A percentile compares a stretch with the other conserved stretches of the same genome.
Conservation (phyloP, 2,329 filamentous ascomycete genomes). For the Myriangium duriaei region DNA sequence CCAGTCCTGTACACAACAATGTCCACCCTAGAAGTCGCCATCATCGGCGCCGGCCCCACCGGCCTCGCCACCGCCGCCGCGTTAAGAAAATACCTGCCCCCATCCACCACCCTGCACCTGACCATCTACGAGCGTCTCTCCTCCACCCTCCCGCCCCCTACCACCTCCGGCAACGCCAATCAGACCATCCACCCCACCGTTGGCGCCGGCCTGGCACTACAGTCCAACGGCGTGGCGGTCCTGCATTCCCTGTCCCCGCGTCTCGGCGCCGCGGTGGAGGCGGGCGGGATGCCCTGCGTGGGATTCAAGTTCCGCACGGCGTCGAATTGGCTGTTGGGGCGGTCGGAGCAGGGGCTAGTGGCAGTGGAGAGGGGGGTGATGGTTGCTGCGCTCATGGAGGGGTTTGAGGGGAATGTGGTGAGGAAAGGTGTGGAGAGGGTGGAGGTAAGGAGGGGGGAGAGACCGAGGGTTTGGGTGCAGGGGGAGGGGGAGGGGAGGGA, state of each 20-base stretch:
- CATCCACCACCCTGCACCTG: conserved; percentile 1
- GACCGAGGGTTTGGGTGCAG: conserved; percentile 19
- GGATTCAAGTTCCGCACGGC: conserved; percentile 6
- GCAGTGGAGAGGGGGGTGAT: conserved; percentile 19
- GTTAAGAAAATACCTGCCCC: conserved; percentile 22
- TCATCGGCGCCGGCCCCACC: conserved; percentile 36
- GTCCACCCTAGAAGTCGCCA: conserved; percentile 26
- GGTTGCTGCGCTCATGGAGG: conserved; percentile 36
- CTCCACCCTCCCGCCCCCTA: neutral
- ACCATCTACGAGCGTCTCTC: conserved; percentile 38
- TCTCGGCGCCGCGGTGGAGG: conserved; percentile 4
- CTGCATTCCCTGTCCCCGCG: conserved; percentile 1
- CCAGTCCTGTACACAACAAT: too few relatives aligned
- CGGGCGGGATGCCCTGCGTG: conserved; percentile 2
- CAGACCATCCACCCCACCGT: conserved; percentile 26
- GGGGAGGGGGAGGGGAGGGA: conserved; percentile 12
- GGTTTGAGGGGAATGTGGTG: conserved; percentile 34
- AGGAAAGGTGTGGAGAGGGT: conserved; percentile 17
- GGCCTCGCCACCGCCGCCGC: conserved; percentile 43
- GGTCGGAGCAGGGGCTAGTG: neutral
- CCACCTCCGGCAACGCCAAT: conserved; percentile 32
- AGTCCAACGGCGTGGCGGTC: conserved; percentile 2
- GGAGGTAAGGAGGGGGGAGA: neutral
- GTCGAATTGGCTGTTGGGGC: conserved; percentile 3
- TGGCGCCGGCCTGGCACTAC: conserved; percentile 3